phyloP scores from a whole-genome alignment of 1,139 yeast species.

The Meyerozyma smithsonii region DNA sequence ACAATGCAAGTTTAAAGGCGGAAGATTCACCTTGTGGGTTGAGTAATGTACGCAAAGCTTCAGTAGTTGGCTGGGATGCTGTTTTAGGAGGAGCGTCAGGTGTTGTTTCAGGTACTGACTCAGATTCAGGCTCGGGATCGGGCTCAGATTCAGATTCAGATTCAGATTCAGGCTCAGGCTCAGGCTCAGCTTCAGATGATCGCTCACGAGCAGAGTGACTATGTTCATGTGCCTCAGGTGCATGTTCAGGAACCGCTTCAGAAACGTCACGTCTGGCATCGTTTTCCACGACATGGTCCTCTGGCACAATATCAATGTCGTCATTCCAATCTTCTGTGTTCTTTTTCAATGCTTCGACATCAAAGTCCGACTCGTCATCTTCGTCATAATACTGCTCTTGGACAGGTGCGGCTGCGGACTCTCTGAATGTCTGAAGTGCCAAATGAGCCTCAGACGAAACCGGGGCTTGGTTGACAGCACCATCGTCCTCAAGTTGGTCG shows the following conservation, averaged over 20 bases:
- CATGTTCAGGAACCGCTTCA: no score
- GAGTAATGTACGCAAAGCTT: slow-evolving; percentile 59
- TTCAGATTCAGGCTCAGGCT: background rate
- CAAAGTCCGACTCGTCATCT: slow-evolving; percentile 38
- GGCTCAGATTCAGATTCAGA: background rate
- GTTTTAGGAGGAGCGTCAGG: no score
- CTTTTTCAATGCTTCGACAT: slow-evolving; percentile 22
- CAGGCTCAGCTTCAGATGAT: no score
- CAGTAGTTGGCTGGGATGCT: slow-evolving; percentile 43
- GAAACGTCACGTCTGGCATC: no score
- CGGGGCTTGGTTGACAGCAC: slow-evolving; percentile 10
- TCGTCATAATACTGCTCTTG: slow-evolving; percentile 40
- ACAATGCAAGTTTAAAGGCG: slow-evolving; percentile 29
- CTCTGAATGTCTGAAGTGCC: slow-evolving; percentile 17
- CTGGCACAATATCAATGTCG: background rate
- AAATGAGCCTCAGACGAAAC: background rate
- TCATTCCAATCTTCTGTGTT: slow-evolving; percentile 3
- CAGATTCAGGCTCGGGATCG: background rate
- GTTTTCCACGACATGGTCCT: background rate
- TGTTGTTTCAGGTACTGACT: background rate
- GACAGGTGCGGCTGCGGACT: slow-evolving; percentile 19
- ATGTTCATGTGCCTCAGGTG: no score
- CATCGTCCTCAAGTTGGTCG: slow-evolving; percentile 16
- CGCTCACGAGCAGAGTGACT: no score
- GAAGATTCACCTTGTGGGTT: slow-evolving; percentile 33